Evolutionary conservation across 176 grass and related monocot genomes (phyloP).

Genomic region (Metroxylon sagu): DNA sequence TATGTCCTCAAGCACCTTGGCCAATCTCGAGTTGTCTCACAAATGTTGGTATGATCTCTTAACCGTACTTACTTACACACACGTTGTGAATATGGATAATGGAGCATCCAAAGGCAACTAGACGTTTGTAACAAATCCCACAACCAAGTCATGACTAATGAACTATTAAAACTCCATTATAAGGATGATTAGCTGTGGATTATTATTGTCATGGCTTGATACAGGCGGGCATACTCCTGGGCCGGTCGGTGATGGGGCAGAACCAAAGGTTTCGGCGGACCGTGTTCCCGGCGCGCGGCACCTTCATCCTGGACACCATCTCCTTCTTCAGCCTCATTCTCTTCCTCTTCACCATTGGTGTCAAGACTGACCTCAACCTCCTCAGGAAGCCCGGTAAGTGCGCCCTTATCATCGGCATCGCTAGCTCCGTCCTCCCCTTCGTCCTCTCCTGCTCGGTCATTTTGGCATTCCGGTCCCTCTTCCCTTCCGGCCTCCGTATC

Average conservation of each 20-base stretch:
- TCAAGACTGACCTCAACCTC: conserved; percentile 57
- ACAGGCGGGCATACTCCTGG: conserved; percentile 49
- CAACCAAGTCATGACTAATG: too few species aligned
- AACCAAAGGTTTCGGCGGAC: conserved; percentile 14
- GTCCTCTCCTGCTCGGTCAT: conserved; percentile 25
- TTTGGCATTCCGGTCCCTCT: conserved; percentile 14
- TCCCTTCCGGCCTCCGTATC: conserved; percentile 31
- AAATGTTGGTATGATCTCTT: conserved; percentile 33
- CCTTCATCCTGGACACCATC: conserved; percentile 46
- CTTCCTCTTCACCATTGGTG: conserved; percentile 64
- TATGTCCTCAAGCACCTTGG: conserved; percentile 36
- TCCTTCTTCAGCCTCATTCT: conserved; percentile 55
- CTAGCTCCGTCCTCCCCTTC: conserved; percentile 44
- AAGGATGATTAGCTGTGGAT: too few species aligned
- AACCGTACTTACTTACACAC: not conserved
- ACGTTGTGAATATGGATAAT: not conserved
- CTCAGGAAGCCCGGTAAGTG: conserved; percentile 34
- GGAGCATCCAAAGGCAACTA: not conserved
- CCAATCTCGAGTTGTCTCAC: conserved; percentile 45
- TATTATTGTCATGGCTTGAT: not conserved
- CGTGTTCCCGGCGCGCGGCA: conserved; percentile 51
- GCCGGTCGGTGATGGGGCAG: conserved; percentile 38
- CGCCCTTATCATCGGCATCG: conserved; percentile 43
- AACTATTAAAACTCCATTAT: too few species aligned
- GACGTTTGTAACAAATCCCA: too few species aligned